Conservation (phyloP, 2,329 filamentous ascomycete genomes). For the Penicillium sp. region DNA sequence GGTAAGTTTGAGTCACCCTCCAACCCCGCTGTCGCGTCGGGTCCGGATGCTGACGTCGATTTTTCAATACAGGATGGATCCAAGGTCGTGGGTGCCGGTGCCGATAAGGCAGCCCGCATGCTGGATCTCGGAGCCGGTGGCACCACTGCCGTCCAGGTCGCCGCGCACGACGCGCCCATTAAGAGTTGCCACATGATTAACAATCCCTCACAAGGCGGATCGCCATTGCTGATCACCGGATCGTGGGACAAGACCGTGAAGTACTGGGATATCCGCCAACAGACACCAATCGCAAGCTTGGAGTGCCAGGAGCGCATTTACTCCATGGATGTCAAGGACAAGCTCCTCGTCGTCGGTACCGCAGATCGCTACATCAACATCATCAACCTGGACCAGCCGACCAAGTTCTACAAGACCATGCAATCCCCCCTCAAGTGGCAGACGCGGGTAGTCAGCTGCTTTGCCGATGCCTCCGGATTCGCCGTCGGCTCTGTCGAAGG, state of each 20-base stretch:
- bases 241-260: conserved; percentile 62
- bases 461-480: conserved; percentile 86
- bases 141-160: conserved; percentile 67
- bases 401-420: conserved; percentile 92
- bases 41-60: conserved; percentile 6
- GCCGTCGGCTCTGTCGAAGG: conserved; percentile 96
- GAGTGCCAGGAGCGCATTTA: conserved; percentile 64
- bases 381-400: conserved; percentile 83
- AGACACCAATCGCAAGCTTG: conserved; percentile 48
- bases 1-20: conserved; percentile 54
- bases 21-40: background rate
- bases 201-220: conserved; percentile 49
- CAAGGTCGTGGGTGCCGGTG: conserved; percentile 83
- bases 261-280: conserved; percentile 59
- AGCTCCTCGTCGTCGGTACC: conserved; percentile 86
- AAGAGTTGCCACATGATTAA: conserved; percentile 78
- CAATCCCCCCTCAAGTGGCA: conserved; percentile 98
- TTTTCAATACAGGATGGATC: conserved; percentile 71
- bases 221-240: conserved; percentile 85
- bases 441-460: conserved; percentile 92
- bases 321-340: conserved; percentile 85
- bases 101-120: conserved; percentile 87
- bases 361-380: conserved; percentile 97
- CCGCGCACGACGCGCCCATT: conserved; percentile 82
- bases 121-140: conserved; percentile 70